These are phyloP conservation scores for Lactarius sanguifluus DNA, from an alignment of 768 basidiomycete species.

Conservation along the genomic window DNA sequence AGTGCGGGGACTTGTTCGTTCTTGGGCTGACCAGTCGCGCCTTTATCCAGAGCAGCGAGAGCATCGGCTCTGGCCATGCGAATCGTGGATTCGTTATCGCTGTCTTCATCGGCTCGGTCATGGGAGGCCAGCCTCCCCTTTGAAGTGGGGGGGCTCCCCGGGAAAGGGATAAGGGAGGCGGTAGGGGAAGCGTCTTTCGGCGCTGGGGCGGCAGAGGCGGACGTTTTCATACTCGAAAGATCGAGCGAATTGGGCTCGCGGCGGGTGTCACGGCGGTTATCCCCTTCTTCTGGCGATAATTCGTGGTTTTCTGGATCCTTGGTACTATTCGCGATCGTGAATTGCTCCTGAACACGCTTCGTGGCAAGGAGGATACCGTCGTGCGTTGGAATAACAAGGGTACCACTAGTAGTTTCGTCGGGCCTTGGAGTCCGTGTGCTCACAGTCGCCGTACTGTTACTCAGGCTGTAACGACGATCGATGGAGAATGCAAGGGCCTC, in stretches of 20 bases:
- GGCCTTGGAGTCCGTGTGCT: slow-evolving; percentile 26
- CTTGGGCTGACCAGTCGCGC: slow-evolving; percentile 33
- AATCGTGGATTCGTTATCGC: slow-evolving; percentile 31
- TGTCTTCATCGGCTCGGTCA: slow-evolving; percentile 14
- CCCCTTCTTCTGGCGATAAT: too few species aligned
- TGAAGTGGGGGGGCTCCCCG: background rate
- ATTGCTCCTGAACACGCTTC: slow-evolving; percentile 74
- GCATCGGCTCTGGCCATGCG: slow-evolving; percentile 32
- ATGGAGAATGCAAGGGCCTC: slow-evolving; percentile 78
- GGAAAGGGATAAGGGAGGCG: too few species aligned
- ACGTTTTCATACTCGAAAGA: too few species aligned
- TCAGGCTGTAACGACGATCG: slow-evolving; percentile 56
- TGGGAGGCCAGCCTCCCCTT: slow-evolving; percentile 17
- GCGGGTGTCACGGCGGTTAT: too few species aligned
- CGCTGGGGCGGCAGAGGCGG: too few species aligned
- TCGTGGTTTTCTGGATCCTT: too few species aligned
- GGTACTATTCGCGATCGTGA: slow-evolving; percentile 12
- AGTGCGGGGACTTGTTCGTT: slow-evolving; percentile 11
- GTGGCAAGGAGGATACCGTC: slow-evolving; percentile 65
- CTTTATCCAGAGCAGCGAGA: slow-evolving; percentile 37
- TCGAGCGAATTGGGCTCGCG: background rate
- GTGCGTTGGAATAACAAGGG: slow-evolving; percentile 21
- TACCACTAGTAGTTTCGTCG: slow-evolving; percentile 1
- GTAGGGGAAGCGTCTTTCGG: too few species aligned
- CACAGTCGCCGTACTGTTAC: slow-evolving; percentile 30